Evolutionary conservation across 805 yeast genomes (phyloP), one percentile per base, ranked within the genome.

Genomic region (Nematodospora valgi): DNA sequence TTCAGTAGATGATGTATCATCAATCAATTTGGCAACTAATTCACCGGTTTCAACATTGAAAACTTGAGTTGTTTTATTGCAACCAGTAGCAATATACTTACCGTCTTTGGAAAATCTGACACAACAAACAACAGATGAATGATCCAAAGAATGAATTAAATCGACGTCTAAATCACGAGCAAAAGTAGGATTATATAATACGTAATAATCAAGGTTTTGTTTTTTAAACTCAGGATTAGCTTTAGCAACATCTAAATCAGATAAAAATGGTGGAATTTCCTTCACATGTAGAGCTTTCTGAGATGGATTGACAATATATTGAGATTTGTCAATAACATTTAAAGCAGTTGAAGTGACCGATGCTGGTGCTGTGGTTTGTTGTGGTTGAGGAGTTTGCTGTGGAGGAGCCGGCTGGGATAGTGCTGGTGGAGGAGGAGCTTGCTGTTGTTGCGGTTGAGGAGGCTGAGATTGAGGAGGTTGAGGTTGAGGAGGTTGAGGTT

Each of bases 51-150:
- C 83, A 33, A 89, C 97, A 47, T 85, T 84, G 63, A 82, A 91
- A 39, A 91, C 96, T 62, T 89, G 96, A 3, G 98, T 93, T 27
- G 94, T 78, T 57, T 88, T 86, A 68, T 91, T 93, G 69, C 97
- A 89, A 32, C 98, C 98, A 11, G 98, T 91, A 17, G 98, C 98
- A 48, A 91, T 71, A 55, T 77, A 86, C 63, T 85, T 83, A 44
- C 98, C 98, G 58, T 87, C 95, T 45, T 79, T 79, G 39, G 89
- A 80, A 68, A 93, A 91, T 43, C 95, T 75, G 39, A 91, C 98
- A 62, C 98, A 91, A 69, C 98, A 93, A 33, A 91, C 98, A 29
- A 91, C 98, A 2, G 95, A 84, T 11, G 88, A 76, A 66, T 93
- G 98, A 56, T 86, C 95, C 48, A 91, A 76, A 10, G 96, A 82